Evolutionary conservation across 306 rosid species (phyloP).

Genomic region (Leucaena leucocephala): DNA sequence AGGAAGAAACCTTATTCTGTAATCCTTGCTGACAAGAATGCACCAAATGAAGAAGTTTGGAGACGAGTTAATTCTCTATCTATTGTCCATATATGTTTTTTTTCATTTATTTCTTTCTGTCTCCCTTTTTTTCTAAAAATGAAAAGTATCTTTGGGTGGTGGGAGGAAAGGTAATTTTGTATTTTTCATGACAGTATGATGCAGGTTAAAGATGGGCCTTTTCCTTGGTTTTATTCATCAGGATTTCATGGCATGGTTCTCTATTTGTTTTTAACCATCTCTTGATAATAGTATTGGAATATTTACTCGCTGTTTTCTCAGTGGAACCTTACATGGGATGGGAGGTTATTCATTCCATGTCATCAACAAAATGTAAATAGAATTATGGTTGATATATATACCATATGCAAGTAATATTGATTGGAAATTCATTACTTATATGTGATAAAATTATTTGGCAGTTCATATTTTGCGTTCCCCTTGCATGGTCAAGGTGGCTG

Average conservation of each 20-base stretch:
- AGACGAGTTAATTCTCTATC: conserved; percentile 62
- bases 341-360: conserved; percentile 1
- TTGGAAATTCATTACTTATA: neutral
- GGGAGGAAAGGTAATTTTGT: neutral
- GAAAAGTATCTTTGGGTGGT: neutral
- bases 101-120: conserved; percentile 11
- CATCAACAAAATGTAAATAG: conserved; percentile 11
- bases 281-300: conserved; percentile 19
- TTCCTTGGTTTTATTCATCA: neutral
- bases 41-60: conserved; percentile 99
- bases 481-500: conserved; percentile 19
- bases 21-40: conserved; percentile 98
- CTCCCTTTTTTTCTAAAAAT: neutral
- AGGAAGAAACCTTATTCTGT: conserved; percentile 82
- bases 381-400: neutral
- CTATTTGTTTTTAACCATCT: conserved; percentile 16
- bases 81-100: conserved; percentile 24
- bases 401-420: neutral
- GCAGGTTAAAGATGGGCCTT: conserved; percentile 9
- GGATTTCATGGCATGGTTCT: neutral
- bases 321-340: conserved; percentile 1
- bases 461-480: conserved; percentile 20
- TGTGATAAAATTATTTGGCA: neutral
- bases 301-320: conserved; percentile 22
- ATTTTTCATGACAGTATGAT: neutral